Conservation (phyloP, 345 rosid species). For the Syzygium aqueum region DNA sequence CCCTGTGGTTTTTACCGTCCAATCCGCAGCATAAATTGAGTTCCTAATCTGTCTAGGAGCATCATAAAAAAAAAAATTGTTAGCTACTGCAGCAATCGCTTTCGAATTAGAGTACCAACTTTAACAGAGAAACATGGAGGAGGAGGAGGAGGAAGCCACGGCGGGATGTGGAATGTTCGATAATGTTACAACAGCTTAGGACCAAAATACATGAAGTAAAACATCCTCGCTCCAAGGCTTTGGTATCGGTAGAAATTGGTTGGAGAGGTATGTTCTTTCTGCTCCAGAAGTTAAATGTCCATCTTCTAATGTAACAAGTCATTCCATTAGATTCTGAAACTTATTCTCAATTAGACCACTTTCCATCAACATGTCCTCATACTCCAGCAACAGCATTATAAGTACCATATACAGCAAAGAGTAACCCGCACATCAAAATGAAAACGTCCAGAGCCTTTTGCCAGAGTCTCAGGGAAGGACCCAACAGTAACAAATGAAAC, state of each 20-base stretch:
- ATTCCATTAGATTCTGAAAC: neutral
- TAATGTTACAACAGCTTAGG: neutral
- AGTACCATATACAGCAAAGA: constrained; percentile 70
- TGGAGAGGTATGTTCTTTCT: neutral
- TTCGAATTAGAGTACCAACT: neutral
- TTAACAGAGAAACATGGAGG: neutral
- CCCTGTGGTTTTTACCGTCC: neutral
- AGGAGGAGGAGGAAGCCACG: neutral
- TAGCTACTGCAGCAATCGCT: neutral
- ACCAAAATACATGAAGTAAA: neutral
- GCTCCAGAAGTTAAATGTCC: neutral
- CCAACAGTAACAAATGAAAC: constrained; percentile 64
- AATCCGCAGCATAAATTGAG: neutral
- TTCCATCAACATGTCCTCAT: constrained; percentile 4
- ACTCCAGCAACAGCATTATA: constrained; percentile 46
- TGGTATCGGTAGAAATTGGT: neutral
- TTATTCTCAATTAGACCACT: neutral
- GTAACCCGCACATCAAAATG: constrained; percentile 53
- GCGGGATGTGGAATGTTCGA: neutral
- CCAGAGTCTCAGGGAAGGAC: constrained; percentile 52
- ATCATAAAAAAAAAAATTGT: neutral
- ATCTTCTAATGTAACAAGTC: neutral
- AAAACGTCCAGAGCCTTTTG: constrained; percentile 45
- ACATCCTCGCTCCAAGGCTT: neutral
- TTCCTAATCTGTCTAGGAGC: neutral